A percentile compares a stretch with the other conserved stretches of the same genome.
Conservation (phyloP, 2,329 filamentous ascomycete species). For the Ascochyta viciae-villosae region DNA sequence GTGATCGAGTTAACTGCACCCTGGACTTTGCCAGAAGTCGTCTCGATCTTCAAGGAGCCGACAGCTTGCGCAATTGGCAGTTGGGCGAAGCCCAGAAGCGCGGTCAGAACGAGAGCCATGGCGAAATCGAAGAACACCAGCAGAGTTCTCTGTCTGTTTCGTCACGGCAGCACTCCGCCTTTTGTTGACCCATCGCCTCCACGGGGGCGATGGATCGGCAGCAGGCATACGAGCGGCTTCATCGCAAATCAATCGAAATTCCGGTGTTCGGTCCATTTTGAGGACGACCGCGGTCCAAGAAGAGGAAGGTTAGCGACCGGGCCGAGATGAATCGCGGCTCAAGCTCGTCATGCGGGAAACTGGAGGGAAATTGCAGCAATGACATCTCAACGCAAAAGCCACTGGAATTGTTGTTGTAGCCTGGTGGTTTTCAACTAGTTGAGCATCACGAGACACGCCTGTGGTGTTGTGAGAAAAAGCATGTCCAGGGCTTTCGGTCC, state of each 20-base stretch:
- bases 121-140: background rate
- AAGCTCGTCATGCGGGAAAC: constrained; percentile 6
- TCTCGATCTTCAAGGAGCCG: constrained; percentile 28
- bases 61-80: constrained; percentile 21
- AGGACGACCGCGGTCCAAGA: constrained; percentile 4
- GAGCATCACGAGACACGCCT: background rate
- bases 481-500: constrained; percentile 7
- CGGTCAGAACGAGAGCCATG: constrained; percentile 18
- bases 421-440: background rate
- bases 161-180: background rate
- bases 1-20: constrained; percentile 44
- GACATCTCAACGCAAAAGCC: background rate
- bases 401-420: background rate
- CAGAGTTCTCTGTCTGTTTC: background rate
- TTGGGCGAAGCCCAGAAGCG: constrained; percentile 19
- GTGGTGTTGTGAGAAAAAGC: constrained; percentile 9
- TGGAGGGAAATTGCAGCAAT: constrained; percentile 3
- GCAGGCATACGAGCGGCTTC: constrained; percentile 10
- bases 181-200: constrained; percentile 5
- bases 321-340: constrained; percentile 3
- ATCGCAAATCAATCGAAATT: constrained; percentile 9
- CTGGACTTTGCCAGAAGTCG: constrained; percentile 39
- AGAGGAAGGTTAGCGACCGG: constrained; percentile 1
- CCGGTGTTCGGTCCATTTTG: constrained; percentile 10
- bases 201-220: constrained; percentile 8